Base-by-base conservation (phyloP, 2,329 filamentous ascomycete species). In the Aspergillus sp. region DNA sequence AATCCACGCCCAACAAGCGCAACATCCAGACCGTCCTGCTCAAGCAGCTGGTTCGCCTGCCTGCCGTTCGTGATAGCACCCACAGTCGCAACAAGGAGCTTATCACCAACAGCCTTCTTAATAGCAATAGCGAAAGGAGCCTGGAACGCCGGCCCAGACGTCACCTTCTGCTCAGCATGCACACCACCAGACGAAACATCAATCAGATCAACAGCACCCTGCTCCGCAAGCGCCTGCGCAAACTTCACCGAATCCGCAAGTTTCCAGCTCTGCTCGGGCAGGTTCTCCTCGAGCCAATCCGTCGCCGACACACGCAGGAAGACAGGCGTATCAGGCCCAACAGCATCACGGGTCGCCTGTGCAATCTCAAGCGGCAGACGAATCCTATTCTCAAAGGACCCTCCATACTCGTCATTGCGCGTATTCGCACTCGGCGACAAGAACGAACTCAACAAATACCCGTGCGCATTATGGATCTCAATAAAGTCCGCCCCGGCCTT, bases 391-490 rank as follows among this genome's bases (percentile, higher is more conserved):
- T 81, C 77, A 57, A 81, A 74, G 64, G 73, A 76, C 60, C 83
- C 77, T 48, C 80, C 76, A 66, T 82, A 86, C 40, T 75, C 65
- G 62, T 86, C 84, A 0, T 79, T 89, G 15, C 90, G 82, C 50
- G 84, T 77, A 74, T 95, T 95, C n/a, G 81, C 80, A 0, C 82
- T 82, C 0, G 90, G 89, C 0, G 84, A 86, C 3, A 92, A 59
- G 78, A 93, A 95, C 2, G 79, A 76, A 65, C 87, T 85, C 0
- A 93, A 76, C 0, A 95, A 81, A 69, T 93, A 95, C 1, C 90
- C 90, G 67, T 95, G 90, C 0, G 90, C 91, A 64, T 82, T 84
- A 76, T 95, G 91, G 51, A 96, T 85, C 72, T 96, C 91, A 58
- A 96, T 86, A 7, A 87, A 83, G 69, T 96, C 91, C 49, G 90